Evolutionary conservation across 768 basidiomycete genomes (phyloP).

Genomic region (Pleurotus tuoliensis): DNA sequence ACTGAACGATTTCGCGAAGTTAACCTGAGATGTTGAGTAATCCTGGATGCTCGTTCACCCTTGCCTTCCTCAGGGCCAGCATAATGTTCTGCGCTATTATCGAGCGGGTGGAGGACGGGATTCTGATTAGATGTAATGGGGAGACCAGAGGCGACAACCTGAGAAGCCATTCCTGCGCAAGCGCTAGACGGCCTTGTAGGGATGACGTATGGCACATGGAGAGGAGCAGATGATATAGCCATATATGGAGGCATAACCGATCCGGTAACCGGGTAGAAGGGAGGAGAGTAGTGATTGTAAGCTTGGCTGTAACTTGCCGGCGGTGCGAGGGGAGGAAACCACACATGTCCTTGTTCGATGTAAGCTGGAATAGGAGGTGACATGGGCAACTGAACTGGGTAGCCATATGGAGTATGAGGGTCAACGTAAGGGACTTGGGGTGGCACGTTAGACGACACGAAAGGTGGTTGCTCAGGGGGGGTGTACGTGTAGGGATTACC

Average conservation of each 20-base stretch:
- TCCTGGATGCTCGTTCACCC: slow-evolving; percentile 54
- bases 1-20: slow-evolving; percentile 57
- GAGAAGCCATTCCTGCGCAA: slow-evolving; percentile 29
- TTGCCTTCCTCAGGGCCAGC: slow-evolving; percentile 52
- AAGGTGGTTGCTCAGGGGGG: slow-evolving; percentile 20
- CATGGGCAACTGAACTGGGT: slow-evolving; percentile 29
- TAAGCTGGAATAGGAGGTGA: slow-evolving; percentile 36
- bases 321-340: slow-evolving; percentile 39
- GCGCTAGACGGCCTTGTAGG: slow-evolving; percentile 49
- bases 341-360: slow-evolving; percentile 45
- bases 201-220: slow-evolving; percentile 14
- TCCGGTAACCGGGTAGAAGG: slow-evolving; percentile 13
- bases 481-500: slow-evolving; percentile 12
- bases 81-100: slow-evolving; percentile 13
- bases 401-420: slow-evolving; percentile 26
- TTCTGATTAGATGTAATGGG: slow-evolving; percentile 26
- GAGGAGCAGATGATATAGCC: slow-evolving; percentile 15
- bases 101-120: slow-evolving; percentile 26
- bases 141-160: slow-evolving; percentile 29
- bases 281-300: slow-evolving; percentile 29
- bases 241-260: slow-evolving; percentile 13
- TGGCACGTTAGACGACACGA: slow-evolving; percentile 15
- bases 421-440: slow-evolving; percentile 20
- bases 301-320: slow-evolving; percentile 20
- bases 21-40: slow-evolving; percentile 54